Conservation (phyloP, 2,329 filamentous ascomycete species). For the Volutella citrinella region DNA sequence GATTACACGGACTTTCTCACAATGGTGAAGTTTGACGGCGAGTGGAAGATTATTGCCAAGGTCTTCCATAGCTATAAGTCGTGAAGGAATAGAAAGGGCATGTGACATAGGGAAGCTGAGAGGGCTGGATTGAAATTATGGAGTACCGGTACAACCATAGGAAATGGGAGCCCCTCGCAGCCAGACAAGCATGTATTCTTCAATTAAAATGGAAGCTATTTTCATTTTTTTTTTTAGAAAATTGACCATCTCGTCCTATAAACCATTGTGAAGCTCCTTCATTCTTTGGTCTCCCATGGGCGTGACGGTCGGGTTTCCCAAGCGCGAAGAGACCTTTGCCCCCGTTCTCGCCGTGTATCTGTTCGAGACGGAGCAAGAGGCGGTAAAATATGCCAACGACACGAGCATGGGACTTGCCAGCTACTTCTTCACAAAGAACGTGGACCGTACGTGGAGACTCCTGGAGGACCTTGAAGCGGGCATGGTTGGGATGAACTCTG, state of each 20-base stretch:
- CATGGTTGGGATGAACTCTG: slow-evolving; percentile 7
- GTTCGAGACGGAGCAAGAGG: slow-evolving; percentile 4
- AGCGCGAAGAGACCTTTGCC: slow-evolving; percentile 4
- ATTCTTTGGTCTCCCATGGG: too few relatives aligned
- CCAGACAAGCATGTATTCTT: too few relatives aligned
- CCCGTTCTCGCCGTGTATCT: slow-evolving; percentile 1
- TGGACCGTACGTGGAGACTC: slow-evolving; percentile 4
- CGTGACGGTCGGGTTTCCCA: too few relatives aligned
- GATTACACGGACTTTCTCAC: slow-evolving; percentile 14
- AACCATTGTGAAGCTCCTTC: too few relatives aligned
- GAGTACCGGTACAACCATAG: too few relatives aligned
- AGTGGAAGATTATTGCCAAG: slow-evolving; percentile 13
- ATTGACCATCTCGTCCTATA: too few relatives aligned
- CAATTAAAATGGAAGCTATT: too few relatives aligned
- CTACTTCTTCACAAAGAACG: slow-evolving; percentile 6
- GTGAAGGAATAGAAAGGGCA: too few relatives aligned
- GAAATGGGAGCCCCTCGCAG: too few relatives aligned
- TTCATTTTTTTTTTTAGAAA: too few relatives aligned
- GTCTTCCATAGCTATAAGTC: slow-evolving; percentile 8
- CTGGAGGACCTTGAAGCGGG: slow-evolving; percentile 7
- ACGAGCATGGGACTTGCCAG: slow-evolving; percentile 5
- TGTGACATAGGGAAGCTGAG: background rate
- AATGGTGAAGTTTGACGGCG: slow-evolving; percentile 12
- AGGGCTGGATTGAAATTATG: background rate
- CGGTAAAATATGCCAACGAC: slow-evolving; percentile 2